Percentiles rank a stretch among this genome's conserved stretches.
phyloP scores from a whole-genome alignment of 2,329 filamentous ascomycete genomes.

The Diaporthe sp. region DNA sequence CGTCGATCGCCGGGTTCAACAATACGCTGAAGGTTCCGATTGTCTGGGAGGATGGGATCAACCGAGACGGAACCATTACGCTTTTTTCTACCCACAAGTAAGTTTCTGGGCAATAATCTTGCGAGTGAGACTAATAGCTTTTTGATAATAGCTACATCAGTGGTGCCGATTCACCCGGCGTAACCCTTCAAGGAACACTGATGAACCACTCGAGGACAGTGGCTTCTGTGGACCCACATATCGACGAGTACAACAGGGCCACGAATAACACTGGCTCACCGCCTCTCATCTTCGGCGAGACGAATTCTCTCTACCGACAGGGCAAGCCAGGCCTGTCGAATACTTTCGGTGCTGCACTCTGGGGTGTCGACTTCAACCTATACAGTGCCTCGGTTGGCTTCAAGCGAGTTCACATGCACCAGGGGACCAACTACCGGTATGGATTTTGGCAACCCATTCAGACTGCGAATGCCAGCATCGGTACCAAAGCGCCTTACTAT shows the following conservation, averaged over 20 bases:
- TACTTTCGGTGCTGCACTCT: conserved; percentile 74
- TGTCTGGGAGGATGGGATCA: conserved; percentile 67
- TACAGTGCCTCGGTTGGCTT: conserved; percentile 68
- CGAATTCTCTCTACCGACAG: conserved; percentile 73
- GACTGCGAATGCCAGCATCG: conserved; percentile 61
- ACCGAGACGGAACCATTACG: conserved; percentile 61
- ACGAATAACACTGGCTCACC: conserved; percentile 47
- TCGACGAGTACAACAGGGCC: conserved; percentile 60
- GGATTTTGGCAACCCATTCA: conserved; percentile 70
- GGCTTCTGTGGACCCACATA: conserved; percentile 60
- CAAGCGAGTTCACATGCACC: conserved; percentile 72
- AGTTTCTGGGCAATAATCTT: conserved; percentile 39
- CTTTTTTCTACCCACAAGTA: conserved; percentile 72
- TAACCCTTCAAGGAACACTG: conserved; percentile 72
- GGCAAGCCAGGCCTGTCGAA: conserved; percentile 73
- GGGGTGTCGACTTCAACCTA: conserved; percentile 73
- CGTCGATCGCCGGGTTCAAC: conserved; percentile 66
- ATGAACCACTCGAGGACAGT: conserved; percentile 72
- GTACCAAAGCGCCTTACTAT: conserved; percentile 75
- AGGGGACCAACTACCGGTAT: conserved; percentile 74
- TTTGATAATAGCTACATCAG: conserved; percentile 67
- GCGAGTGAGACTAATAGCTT: conserved; percentile 18
- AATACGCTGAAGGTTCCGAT: conserved; percentile 64
- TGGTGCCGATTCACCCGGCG: conserved; percentile 68
- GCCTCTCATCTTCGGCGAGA: conserved; percentile 71